phyloP scores from a whole-genome alignment of 768 basidiomycete genomes.

The Tricholoma matsutake region DNA sequence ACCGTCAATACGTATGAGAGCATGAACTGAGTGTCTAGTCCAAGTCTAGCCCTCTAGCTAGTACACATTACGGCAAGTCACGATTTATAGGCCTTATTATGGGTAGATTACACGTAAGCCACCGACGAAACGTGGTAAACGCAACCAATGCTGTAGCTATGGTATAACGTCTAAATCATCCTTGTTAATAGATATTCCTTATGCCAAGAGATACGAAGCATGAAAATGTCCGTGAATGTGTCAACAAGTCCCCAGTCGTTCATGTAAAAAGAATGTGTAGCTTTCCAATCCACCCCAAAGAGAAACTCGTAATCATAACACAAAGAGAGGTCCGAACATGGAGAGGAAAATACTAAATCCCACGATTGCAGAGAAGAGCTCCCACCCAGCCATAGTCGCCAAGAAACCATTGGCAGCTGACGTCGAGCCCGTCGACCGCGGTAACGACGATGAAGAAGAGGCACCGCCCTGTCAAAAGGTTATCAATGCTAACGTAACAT shows the following conservation, averaged over 20 bases:
- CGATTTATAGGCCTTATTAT: not conserved
- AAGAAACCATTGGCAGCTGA: not conserved
- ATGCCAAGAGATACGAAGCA: not conserved
- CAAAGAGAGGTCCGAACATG: not conserved
- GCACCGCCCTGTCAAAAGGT: not conserved
- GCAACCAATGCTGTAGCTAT: no score
- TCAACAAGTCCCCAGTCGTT: not conserved
- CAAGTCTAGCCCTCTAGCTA: no score
- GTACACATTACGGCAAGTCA: no score
- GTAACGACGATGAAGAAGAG: not conserved
- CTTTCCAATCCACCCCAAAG: not conserved
- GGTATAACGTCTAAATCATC: not conserved
- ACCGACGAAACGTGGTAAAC: no score
- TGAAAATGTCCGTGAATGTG: not conserved
- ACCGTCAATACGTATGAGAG: no score
- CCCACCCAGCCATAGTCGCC: not conserved
- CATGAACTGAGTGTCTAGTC: no score
- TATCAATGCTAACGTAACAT: not conserved
- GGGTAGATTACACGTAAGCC: no score
- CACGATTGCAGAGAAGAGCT: not conserved
- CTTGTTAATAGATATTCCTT: not conserved
- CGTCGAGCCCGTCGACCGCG: not conserved
- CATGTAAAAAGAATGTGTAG: not conserved
- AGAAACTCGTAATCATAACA: not conserved
- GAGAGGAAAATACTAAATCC: not conserved